These are phyloP conservation scores for Silene vulgaris DNA, from an alignment of 179 eudicot species.

Conservation along the genomic window DNA sequence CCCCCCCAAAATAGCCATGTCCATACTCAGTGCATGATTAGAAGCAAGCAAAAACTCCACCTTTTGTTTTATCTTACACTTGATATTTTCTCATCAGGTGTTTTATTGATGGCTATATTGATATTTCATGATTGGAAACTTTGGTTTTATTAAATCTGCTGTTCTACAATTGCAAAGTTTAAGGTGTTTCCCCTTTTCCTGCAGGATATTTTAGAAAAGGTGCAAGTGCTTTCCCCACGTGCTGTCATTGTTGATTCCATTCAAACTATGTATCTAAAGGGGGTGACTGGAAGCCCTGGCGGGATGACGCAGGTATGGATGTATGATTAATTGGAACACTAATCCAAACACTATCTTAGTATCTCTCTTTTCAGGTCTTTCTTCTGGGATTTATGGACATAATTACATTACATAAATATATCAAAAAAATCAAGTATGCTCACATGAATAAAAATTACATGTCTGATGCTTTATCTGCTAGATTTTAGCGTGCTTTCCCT, in stretches of 20 bases:
- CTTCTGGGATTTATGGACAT: background rate
- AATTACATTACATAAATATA: too few species aligned
- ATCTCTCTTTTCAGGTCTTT: background rate
- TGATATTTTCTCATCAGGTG: background rate
- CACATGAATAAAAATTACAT: too few species aligned
- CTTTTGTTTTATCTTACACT: background rate
- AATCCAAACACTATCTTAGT: background rate
- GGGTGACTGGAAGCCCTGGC: constrained; percentile 86
- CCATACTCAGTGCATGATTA: background rate
- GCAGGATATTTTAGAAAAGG: constrained; percentile 73
- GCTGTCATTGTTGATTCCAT: constrained; percentile 86
- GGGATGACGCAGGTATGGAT: constrained; percentile 60
- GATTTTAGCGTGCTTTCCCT: too few species aligned
- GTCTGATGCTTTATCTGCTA: too few species aligned
- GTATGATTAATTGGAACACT: background rate
- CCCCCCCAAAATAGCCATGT: background rate
- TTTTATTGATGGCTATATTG: background rate
- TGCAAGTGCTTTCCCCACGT: constrained; percentile 59
- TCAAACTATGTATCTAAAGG: constrained; percentile 78
- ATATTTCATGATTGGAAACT: background rate
- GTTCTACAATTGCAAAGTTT: background rate
- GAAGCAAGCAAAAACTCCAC: background rate
- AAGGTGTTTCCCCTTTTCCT: constrained; percentile 18
- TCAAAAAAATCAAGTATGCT: background rate
- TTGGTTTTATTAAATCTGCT: background rate